Evolutionary conservation across 2,329 filamentous ascomycete genomes (phyloP).

Genomic region (Thermoascus crustaceus): DNA sequence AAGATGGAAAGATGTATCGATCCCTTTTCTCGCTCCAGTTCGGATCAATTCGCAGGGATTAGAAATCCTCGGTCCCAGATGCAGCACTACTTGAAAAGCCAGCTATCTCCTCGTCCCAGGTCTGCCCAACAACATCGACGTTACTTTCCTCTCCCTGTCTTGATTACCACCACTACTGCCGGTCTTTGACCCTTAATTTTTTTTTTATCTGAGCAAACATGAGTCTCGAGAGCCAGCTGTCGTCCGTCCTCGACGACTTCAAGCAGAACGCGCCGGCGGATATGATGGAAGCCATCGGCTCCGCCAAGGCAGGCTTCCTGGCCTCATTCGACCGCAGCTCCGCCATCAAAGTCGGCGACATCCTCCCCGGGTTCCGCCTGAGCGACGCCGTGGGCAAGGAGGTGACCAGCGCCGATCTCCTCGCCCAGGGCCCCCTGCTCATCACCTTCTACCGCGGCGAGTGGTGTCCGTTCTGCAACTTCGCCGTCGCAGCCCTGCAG

Average conservation of each 20-base stretch:
- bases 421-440: conserved; percentile 27
- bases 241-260: conserved; percentile 30
- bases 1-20: too few relatives aligned
- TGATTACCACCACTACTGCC: too few relatives aligned
- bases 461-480: conserved; percentile 43
- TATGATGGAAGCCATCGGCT: conserved; percentile 30
- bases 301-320: conserved; percentile 17
- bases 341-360: conserved; percentile 26
- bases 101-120: too few relatives aligned
- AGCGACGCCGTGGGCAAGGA: conserved; percentile 26
- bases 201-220: too few relatives aligned
- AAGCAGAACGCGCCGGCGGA: too few relatives aligned
- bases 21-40: too few relatives aligned
- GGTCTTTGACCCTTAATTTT: too few relatives aligned
- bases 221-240: not conserved
- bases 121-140: too few relatives aligned
- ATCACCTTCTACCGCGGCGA: conserved; percentile 42
- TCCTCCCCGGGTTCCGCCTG: conserved; percentile 28
- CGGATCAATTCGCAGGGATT: too few relatives aligned
- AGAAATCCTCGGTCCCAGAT: too few relatives aligned
- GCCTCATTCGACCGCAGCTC: conserved; percentile 16
- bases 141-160: too few relatives aligned
- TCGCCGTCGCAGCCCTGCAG: conserved; percentile 31
- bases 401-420: conserved; percentile 24
- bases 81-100: too few relatives aligned